These are phyloP conservation scores for Sarocladium oryzae DNA, from an alignment of 2,329 filamentous ascomycete genomes.

Conservation along the genomic window DNA sequence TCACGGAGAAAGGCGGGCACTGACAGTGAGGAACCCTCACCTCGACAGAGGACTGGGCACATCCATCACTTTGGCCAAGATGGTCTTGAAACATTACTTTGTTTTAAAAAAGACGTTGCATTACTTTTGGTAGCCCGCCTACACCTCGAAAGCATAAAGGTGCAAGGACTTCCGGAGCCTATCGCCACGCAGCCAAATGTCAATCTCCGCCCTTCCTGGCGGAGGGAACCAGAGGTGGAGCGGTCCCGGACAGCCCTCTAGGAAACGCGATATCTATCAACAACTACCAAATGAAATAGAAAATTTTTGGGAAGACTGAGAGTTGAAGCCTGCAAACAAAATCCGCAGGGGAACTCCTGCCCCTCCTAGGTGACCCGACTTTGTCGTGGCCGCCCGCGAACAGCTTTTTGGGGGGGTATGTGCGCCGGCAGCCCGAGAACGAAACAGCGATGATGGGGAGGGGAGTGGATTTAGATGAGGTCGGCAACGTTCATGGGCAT, in stretches of 20 bases:
- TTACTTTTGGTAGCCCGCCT: conserved; percentile 36
- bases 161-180: conserved; percentile 32
- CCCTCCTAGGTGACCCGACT: conserved; percentile 1
- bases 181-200: conserved; percentile 27
- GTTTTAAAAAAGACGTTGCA: conserved; percentile 29
- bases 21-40: too few relatives aligned
- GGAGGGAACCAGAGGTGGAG: conserved; percentile 9
- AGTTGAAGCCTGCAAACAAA: background rate
- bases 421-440: conserved; percentile 10
- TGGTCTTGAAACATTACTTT: conserved; percentile 24
- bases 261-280: conserved; percentile 32
- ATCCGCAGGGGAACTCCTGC: background rate
- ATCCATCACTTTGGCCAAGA: too few relatives aligned
- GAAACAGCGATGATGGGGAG: conserved; percentile 8
- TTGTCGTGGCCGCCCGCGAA: conserved; percentile 8
- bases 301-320: background rate
- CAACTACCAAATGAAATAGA: conserved; percentile 27
- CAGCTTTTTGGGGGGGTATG: conserved; percentile 16
- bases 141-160: conserved; percentile 29
- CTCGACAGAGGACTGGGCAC: background rate
- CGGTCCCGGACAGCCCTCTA: conserved; percentile 11
- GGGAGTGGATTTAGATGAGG: conserved; percentile 53
- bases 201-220: conserved; percentile 17
- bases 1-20: too few relatives aligned
- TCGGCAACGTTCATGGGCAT: conserved; percentile 95